These are phyloP conservation scores for Talinum fruticosum DNA, from an alignment of 148 eudicot genomes.

Conservation along the genomic window DNA sequence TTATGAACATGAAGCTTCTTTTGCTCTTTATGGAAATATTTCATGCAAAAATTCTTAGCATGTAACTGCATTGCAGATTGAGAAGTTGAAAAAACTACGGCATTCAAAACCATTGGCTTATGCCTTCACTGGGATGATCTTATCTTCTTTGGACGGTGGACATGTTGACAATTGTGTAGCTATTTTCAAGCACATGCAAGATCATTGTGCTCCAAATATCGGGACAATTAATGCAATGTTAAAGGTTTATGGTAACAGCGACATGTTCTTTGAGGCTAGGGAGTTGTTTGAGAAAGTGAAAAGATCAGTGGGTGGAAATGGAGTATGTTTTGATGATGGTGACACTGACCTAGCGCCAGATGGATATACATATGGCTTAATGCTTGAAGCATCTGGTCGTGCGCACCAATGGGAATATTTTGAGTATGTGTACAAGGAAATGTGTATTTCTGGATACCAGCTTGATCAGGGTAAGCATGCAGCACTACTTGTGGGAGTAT, in stretches of 20 bases:
- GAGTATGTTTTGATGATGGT: constrained; percentile 21
- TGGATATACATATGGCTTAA: constrained; percentile 52
- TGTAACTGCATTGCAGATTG: constrained; percentile 48
- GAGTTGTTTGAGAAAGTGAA: constrained; percentile 64
- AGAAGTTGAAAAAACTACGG: constrained; percentile 57
- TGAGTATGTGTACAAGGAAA: constrained; percentile 81
- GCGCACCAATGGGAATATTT: constrained; percentile 95
- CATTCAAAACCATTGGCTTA: constrained; percentile 62
- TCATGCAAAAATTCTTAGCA: neutral
- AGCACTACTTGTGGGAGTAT: constrained; percentile 66
- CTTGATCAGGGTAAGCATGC: constrained; percentile 61
- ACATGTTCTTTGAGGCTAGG: constrained; percentile 84
- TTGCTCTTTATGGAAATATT: constrained; percentile 3
- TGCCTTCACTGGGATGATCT: constrained; percentile 88
- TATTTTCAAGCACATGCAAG: constrained; percentile 57
- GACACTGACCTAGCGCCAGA: constrained; percentile 50
- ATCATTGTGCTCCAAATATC: constrained; percentile 49
- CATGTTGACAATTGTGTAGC: constrained; percentile 56
- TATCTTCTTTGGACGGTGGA: constrained; percentile 72
- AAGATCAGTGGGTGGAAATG: constrained; percentile 28
- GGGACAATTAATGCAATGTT: constrained; percentile 83
- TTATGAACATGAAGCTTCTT: constrained; percentile 6
- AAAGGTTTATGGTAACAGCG: constrained; percentile 73
- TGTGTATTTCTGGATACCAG: constrained; percentile 63
- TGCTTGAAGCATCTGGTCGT: constrained; percentile 74